Evolutionary conservation across 148 eudicot genomes (phyloP), one percentile per base, ranked within the genome.

Genomic region (Camellia japonica): DNA sequence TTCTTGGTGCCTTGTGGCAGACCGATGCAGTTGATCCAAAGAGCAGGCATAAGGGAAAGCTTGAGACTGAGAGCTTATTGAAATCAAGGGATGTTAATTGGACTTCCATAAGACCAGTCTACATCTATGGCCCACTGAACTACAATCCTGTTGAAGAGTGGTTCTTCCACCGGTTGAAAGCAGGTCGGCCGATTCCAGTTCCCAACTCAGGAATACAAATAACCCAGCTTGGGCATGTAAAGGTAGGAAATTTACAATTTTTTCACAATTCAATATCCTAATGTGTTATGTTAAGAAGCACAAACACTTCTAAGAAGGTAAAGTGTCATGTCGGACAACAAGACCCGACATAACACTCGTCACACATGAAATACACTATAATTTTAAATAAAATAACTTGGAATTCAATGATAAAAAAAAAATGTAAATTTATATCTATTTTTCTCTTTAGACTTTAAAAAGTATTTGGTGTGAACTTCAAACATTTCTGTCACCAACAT

Each of bases 91-190:
- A 81, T 68, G 97, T 92, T 51, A 96, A 96, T 41, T 93, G 88
- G 85, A 96, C 99, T 73, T 90, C 99, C 71, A 2, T 96, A 1
- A 91, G 99, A 79, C 99, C 99, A 14, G 99, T 96, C 41, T 96
- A 96, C 84, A 96, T 96, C 56, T 96, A 96, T 78, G 99, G 99
- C 30, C 99, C 99, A n/a, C 80, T 96, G 81, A 96, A 96, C 89
- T 96, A 96, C 92, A 96, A 96, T 81, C 99, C 99, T 8, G 98
- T 96, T 55, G 98, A 96, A 82, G 99, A 96, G 80, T 96, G 99
- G 99, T 96, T 96, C 89, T 96, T 96, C 87, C 99, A 93, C 86
- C 87, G 99, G 15, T 83, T 96, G 78, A 93, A 92, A 89, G 97
- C 93, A n/a, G 97, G 99, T 72, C 98, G 98, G 64, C 99, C 98